A percentile compares a stretch with the other conserved stretches of the same genome.
Conservation (phyloP, 371 early-diverging fungal species). For the Rhizopus delemar region DNA sequence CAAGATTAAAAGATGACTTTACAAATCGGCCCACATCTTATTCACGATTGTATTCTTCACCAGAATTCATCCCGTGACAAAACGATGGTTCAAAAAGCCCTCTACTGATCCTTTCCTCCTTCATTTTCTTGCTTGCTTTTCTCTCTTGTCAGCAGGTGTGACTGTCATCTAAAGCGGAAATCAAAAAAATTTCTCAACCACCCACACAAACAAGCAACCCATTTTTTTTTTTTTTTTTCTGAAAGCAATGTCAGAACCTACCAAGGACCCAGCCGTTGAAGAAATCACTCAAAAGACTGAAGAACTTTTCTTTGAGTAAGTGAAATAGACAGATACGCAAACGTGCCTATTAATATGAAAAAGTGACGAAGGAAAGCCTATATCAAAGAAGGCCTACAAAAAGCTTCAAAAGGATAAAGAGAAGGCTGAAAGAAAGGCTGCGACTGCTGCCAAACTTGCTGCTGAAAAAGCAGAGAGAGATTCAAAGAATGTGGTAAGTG, state of each 20-base stretch:
- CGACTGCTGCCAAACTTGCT: constrained; percentile 78
- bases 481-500: constrained; percentile 61
- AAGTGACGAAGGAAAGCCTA: constrained; percentile 86
- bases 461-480: constrained; percentile 85
- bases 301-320: constrained; percentile 60
- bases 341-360: not conserved
- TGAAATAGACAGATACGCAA: not conserved
- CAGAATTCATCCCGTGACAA: too few relatives aligned
- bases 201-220: not conserved
- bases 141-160: not conserved
- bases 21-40: too few relatives aligned
- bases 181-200: not conserved
- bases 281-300: constrained; percentile 57
- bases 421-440: constrained; percentile 82
- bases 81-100: not conserved
- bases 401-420: constrained; percentile 91
- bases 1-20: too few relatives aligned
- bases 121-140: not conserved
- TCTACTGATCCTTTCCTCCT: not conserved
- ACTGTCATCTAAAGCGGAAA: not conserved
- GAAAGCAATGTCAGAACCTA: constrained; percentile 34
- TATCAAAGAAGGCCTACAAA: constrained; percentile 91
- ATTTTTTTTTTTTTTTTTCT: not conserved
- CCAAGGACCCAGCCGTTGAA: constrained; percentile 42
- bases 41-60: too few relatives aligned